Percentiles rank a stretch among this genome's conserved stretches.
Evolutionary conservation across 345 rosid species (phyloP).

Genomic region (Hirschfeldia incana): DNA sequence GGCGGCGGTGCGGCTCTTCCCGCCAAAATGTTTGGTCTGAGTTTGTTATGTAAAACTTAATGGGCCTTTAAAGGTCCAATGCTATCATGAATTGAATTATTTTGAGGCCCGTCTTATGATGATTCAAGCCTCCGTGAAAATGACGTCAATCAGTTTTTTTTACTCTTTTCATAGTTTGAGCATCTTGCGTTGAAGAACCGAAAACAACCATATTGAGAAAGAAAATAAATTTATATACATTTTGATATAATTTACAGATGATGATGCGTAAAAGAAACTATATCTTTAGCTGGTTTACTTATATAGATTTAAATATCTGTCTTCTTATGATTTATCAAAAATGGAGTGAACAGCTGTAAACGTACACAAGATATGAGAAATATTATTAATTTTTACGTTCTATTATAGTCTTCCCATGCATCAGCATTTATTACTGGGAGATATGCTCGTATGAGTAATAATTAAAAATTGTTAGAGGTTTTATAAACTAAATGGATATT

Average conservation of each 20-base stretch:
- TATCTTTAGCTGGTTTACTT: not conserved
- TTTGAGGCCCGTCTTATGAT: not conserved
- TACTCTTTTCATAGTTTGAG: not conserved
- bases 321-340: not conserved
- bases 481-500: not conserved
- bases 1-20: constrained; percentile 25
- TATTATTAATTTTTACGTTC: not conserved
- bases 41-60: not conserved
- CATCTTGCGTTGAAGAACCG: not conserved
- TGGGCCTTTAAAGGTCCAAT: not conserved
- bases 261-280: not conserved
- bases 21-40: constrained; percentile 17
- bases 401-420: constrained; percentile 8
- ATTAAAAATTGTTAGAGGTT: not conserved
- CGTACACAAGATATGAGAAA: not conserved
- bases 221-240: not conserved
- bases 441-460: not conserved
- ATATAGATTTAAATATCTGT: not conserved
- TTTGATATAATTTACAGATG: not conserved
- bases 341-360: not conserved
- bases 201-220: not conserved
- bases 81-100: not conserved
- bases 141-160: not conserved
- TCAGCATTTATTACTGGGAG: not conserved
- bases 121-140: not conserved